Conservation (phyloP, 306 rosid species). For the Carpinus fangiana region DNA sequence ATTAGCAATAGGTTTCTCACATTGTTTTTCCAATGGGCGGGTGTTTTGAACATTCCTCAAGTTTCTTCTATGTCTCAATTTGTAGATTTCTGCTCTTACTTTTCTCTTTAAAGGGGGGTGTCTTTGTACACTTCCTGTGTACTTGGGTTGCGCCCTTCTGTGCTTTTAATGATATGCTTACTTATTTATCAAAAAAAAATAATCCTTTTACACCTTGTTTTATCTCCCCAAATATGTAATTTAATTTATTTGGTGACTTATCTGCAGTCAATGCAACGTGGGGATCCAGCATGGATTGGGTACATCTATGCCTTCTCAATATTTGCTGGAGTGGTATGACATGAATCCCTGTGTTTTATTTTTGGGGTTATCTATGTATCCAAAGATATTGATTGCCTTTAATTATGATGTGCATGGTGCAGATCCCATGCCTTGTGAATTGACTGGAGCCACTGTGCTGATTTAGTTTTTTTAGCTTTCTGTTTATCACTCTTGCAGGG, state of each 20-base stretch:
- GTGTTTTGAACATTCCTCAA: too few species aligned
- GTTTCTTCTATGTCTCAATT: too few species aligned
- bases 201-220: neutral
- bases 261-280: conserved; percentile 64
- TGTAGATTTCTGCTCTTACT: too few species aligned
- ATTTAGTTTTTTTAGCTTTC: neutral
- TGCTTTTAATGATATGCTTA: too few species aligned
- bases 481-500: neutral
- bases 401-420: neutral
- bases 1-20: too few species aligned
- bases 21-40: too few species aligned
- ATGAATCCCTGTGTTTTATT: conserved; percentile 1
- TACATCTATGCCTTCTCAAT: conserved; percentile 57
- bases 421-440: neutral
- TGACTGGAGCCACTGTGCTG: neutral
- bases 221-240: too few species aligned
- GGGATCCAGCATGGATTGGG: conserved; percentile 53
- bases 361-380: neutral
- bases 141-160: too few species aligned
- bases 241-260: neutral
- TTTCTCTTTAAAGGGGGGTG: too few species aligned
- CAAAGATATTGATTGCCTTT: conserved; percentile 9
- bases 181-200: too few species aligned
- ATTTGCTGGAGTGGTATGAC: conserved; percentile 60
- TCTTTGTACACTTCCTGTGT: too few species aligned